Evolutionary conservation across 2,329 filamentous ascomycete species (phyloP), one percentile per base, ranked within the genome.

Genomic region (Polytolypa hystricis): DNA sequence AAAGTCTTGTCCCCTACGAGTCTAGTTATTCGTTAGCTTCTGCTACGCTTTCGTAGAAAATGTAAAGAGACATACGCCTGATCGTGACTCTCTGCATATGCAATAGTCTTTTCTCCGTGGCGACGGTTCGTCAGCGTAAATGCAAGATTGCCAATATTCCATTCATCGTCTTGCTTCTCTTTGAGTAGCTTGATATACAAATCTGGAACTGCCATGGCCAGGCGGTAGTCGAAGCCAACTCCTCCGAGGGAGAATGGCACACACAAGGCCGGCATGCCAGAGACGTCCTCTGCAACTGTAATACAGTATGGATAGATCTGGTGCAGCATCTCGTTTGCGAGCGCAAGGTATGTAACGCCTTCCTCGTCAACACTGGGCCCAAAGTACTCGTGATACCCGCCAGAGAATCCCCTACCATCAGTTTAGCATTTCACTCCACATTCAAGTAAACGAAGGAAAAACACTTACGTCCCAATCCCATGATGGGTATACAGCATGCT

Each of bases 131-230:
- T 93, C 41, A 98, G 66, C 1, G 86, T 95, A 64, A 81, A 87
- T 57, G 78, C 79, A 35, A 98, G 81, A 47, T 73, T 79, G 39
- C 74, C 77, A 61, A 98, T 81, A 51, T 96, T 83, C 91, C 91
- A 98, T 7, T 93, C 74, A 44, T 85, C 70, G 52, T 98, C 91
- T 53, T 81, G 73, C 58, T 85, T 78, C 64, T 98, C 91, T 61
- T 98, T 98, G 43, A 96, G 62, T 55, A 93, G 84, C 66, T 98
- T 98, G 71, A 98, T 98, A 77, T 93, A 98, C 77, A 98, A 84
- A 59, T 98, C 91, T 3, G 91, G 91, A 44, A 98, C 79, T 4
- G 91, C 91, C 91, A 98, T 98, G 38, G 87, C 87, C 20, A 98
- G 75, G 47, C 91, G 78, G 61, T 98, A 98, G 63, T 98, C 91